Base-by-base conservation (phyloP, 352 stramenopile genomes). In the Pythium aristosporum region DNA sequence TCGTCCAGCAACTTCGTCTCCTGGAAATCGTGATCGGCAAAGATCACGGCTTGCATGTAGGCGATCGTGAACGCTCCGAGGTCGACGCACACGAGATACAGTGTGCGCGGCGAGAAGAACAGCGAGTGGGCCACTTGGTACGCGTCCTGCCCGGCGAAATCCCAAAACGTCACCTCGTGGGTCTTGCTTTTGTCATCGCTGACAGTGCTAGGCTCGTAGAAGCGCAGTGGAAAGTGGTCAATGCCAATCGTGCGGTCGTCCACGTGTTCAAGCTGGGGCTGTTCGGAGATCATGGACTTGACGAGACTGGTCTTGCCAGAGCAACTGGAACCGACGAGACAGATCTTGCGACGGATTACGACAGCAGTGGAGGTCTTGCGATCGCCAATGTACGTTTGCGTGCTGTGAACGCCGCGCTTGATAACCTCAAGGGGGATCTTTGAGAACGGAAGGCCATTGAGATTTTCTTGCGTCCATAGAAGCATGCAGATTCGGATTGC, bases 161-260 rank as follows among this genome's bases (percentile, higher is more conserved):
- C 63, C 63, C 63, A 70, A 30, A 65, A 58, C 16, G 51, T 62
- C 34, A 70, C 48, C 37, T 59, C 56, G 42, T 69, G 43, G 3
- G 28, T 55, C 15, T 53, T 57, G n/a, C n/a, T n/a, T 1, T 2
- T n/a, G 12, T 30, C 20, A 21, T 3, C 42, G 5, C 21, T 7
- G 2, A 6, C 36, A 20, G 20, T 7, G 5, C 4, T 13, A 28
- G 5, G 13, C 10, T 52, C 16, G 1, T 18, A 13, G 32, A 78
- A 73, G 8, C 55, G 20, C 37, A 57, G 66, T 2, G 37, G 18
- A 37, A 77, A 67, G 15, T 74, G 57, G 32, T 77, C 68, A 7
- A 77, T 67, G 1, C 71, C 71, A 25, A 77, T 67, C 4, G 67
- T 77, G 1, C 67, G 71, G 16, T 54, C 32, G 25, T 72, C 63